A percentile compares a stretch with the other conserved stretches of the same genome.
phyloP scores from a whole-genome alignment of 2,329 filamentous ascomycete genomes.

The Aureobasidium sp. region DNA sequence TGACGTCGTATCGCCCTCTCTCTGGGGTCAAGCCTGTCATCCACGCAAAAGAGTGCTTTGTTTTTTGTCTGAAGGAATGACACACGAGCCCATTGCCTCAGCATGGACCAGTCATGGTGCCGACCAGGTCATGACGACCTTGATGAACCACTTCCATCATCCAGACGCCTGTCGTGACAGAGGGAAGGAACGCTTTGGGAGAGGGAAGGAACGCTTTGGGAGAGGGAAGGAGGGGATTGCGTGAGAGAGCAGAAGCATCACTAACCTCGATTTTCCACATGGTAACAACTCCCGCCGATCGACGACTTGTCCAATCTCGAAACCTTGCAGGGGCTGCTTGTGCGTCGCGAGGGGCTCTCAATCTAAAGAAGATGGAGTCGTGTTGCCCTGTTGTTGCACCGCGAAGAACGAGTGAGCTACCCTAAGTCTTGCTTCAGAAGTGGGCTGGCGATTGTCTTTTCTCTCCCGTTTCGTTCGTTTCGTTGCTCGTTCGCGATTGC shows the following conservation, averaged over 20 bases:
- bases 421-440: not conserved
- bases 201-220: not conserved
- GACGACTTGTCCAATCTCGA: conserved; percentile 1
- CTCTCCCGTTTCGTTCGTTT: conserved; percentile 9
- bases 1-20: conserved; percentile 6
- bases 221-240: not conserved
- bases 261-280: conserved; percentile 14
- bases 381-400: not conserved
- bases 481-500: conserved; percentile 7
- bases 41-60: not conserved
- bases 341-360: not conserved
- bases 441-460: conserved; percentile 9
- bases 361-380: not conserved
- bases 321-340: conserved; percentile 6
- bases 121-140: conserved; percentile 2
- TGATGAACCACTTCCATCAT: too few relatives aligned
- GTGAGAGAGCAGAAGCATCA: not conserved
- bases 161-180: too few relatives aligned
- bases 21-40: conserved; percentile 9
- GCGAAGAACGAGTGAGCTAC: not conserved
- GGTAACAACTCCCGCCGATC: conserved; percentile 7
- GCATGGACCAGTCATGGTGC: not conserved
- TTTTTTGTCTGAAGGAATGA: conserved; percentile 10
- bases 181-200: not conserved
- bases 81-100: conserved; percentile 4